Evolutionary conservation across 306 rosid genomes (phyloP).

Genomic region (Malus sieversii): DNA sequence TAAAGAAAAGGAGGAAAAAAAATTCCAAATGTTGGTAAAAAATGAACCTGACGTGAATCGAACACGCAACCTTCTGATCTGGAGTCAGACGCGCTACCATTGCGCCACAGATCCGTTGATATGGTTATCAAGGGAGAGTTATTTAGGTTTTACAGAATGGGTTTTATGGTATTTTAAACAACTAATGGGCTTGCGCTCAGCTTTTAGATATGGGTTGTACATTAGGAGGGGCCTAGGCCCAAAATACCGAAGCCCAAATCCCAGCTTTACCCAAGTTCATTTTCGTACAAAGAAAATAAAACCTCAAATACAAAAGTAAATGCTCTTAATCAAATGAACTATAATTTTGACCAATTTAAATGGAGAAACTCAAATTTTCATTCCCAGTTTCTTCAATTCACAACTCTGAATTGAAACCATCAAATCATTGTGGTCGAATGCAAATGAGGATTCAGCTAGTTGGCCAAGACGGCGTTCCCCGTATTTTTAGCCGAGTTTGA

Average conservation of each 20-base stretch:
- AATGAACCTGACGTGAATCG: slow-evolving; percentile 17
- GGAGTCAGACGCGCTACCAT: slow-evolving; percentile 35
- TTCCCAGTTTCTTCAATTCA: background rate
- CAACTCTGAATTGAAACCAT: background rate
- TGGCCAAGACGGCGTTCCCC: background rate
- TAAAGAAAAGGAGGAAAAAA: background rate
- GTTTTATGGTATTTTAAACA: background rate
- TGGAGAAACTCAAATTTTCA: background rate
- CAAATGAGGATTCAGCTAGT: background rate
- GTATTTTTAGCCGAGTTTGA: background rate
- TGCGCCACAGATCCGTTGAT: slow-evolving; percentile 17
- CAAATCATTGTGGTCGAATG: background rate
- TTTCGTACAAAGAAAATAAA: too few relatives aligned
- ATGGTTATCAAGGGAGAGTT: rapidly evolving
- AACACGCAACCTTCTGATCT: slow-evolving; percentile 28
- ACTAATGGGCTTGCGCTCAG: background rate
- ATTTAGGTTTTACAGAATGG: rapidly evolving
- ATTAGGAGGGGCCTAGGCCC: background rate
- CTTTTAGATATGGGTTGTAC: background rate
- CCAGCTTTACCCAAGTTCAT: background rate
- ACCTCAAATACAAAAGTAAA: background rate
- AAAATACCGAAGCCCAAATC: background rate
- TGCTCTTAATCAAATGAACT: background rate
- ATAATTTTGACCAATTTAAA: too few relatives aligned
- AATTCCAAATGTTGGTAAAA: background rate